Conservation (phyloP, 805 yeast genomes). For the Wickerhamomyces bisporus region DNA sequence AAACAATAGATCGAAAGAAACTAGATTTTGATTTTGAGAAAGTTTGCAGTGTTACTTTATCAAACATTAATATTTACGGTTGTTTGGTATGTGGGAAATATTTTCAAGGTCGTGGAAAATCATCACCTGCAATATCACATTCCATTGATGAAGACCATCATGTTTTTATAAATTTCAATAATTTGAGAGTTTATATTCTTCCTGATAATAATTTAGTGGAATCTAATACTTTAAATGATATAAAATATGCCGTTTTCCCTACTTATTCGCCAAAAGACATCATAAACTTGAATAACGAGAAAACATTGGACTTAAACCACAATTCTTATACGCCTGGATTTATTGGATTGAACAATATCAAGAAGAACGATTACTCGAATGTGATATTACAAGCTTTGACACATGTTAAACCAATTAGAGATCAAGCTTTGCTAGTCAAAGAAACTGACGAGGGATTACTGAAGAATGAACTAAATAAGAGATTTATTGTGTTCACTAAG, state of each 20-base stretch:
- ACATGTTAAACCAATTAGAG: conserved; percentile 49
- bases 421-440: conserved; percentile 32
- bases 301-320: conserved; percentile 38
- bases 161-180: conserved; percentile 51
- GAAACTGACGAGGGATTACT: conserved; percentile 13
- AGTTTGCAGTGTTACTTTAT: conserved; percentile 57
- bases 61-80: conserved; percentile 59
- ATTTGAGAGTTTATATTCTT: conserved; percentile 45
- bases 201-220: conserved; percentile 55
- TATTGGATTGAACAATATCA: conserved; percentile 56
- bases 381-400: conserved; percentile 50
- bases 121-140: conserved; percentile 67
- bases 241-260: conserved; percentile 50
- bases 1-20: conserved; percentile 26
- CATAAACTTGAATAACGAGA: conserved; percentile 19
- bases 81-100: conserved; percentile 74
- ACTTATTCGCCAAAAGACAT: conserved; percentile 34
- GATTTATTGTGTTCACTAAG: conserved; percentile 43
- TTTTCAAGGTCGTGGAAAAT: conserved; percentile 57
- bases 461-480: conserved; percentile 31
- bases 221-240: conserved; percentile 41
- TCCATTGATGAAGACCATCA: conserved; percentile 60
- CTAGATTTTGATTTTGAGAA: conserved; percentile 68
- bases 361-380: conserved; percentile 49
- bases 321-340: conserved; percentile 54